A percentile compares a stretch with the other conserved stretches of the same genome.
Conservation (phyloP, 2,329 filamentous ascomycete species). For the Exutisphaerella laricina region DNA sequence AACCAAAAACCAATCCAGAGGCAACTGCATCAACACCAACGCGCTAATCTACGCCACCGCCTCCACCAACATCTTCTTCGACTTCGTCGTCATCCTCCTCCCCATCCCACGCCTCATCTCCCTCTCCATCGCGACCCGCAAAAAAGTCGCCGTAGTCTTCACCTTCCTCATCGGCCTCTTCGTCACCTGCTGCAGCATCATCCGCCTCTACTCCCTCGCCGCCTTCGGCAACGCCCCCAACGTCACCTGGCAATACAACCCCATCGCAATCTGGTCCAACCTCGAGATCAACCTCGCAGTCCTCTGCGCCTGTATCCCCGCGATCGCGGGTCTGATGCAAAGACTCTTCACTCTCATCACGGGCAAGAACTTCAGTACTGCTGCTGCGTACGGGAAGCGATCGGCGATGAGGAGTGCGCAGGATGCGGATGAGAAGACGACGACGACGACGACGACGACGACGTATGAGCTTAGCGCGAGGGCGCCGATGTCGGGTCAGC, state of each 20-base stretch:
- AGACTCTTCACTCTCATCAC: constrained; percentile 12
- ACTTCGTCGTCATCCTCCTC: constrained; percentile 20
- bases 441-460: no score
- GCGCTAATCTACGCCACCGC: constrained; percentile 19
- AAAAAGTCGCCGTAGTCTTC: constrained; percentile 19
- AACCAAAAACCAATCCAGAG: constrained; percentile 14
- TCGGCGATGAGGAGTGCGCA: neutral
- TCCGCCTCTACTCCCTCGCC: constrained; percentile 17
- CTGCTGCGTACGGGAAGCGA: neutral
- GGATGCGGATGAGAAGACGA: neutral
- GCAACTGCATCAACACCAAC: constrained; percentile 20
- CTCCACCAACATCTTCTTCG: constrained; percentile 20
- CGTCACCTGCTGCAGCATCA: constrained; percentile 22
- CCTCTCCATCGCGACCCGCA: constrained; percentile 15
- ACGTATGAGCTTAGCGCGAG: neutral
- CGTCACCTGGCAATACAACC: constrained; percentile 20
- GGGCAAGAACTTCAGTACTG: constrained; percentile 13
- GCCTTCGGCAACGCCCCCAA: constrained; percentile 15
- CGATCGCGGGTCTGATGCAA: constrained; percentile 19
- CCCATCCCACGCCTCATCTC: constrained; percentile 20
- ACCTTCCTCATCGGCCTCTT: constrained; percentile 23
- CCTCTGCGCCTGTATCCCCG: constrained; percentile 24
- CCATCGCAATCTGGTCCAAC: constrained; percentile 21
- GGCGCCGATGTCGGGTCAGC: no score
- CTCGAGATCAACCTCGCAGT: constrained; percentile 21